Evolutionary conservation across 2,329 filamentous ascomycete species (phyloP).

Genomic region (Trichoderma koningii): DNA sequence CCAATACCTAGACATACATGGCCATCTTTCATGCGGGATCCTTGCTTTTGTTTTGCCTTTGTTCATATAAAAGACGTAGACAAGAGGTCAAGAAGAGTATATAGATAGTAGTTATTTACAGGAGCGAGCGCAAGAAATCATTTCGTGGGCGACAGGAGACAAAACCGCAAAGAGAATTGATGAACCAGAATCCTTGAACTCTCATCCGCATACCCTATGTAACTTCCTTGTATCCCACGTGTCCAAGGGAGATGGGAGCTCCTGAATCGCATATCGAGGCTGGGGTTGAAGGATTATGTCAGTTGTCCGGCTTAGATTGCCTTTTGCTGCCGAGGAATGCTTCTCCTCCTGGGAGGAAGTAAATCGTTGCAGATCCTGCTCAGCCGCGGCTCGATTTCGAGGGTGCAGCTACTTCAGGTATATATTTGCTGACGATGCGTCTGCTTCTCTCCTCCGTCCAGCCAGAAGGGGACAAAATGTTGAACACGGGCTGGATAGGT

Average conservation of each 20-base stretch:
- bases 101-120: not conserved
- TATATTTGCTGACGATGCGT: not conserved
- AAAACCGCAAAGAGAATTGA: not conserved
- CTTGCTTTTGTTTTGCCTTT: not conserved
- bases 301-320: not conserved
- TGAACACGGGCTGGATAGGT: not conserved
- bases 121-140: not conserved
- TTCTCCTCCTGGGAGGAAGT: too few relatives aligned
- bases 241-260: not conserved
- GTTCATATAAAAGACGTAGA: not conserved
- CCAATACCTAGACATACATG: not conserved
- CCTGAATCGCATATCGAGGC: not conserved
- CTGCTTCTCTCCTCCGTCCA: not conserved
- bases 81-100: not conserved
- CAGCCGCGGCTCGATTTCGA: not conserved
- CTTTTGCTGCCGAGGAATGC: not conserved
- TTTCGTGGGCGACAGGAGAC: not conserved
- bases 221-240: slow-evolving; percentile 1
- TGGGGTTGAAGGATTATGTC: not conserved
- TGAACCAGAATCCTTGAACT: not conserved
- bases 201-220: not conserved
- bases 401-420: not conserved
- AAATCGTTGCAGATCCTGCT: not conserved
- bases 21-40: not conserved
- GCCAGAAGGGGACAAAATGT: not conserved